These are phyloP conservation scores for Solanum piurae DNA, from an alignment of 257 asterid genomes.

Conservation along the genomic window DNA sequence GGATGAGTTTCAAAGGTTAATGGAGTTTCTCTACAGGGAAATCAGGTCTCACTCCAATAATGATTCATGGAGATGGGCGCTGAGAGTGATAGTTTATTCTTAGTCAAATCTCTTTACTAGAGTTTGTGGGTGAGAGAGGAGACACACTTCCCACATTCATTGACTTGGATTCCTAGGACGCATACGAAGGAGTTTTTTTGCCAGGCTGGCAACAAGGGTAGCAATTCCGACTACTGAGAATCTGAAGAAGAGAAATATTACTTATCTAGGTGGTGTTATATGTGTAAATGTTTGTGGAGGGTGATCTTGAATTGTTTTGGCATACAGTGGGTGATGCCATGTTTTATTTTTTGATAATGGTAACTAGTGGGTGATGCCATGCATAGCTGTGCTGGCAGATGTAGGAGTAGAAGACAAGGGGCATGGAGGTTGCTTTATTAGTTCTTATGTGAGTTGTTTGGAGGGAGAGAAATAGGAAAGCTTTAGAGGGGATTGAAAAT, in stretches of 20 bases:
- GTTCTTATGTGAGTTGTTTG: not conserved
- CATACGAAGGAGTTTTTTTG: not conserved
- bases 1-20: not conserved
- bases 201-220: not conserved
- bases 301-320: not conserved
- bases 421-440: not conserved
- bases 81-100: not conserved
- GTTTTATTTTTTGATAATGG: not conserved
- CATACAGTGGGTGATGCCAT: not conserved
- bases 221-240: not conserved
- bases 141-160: not conserved
- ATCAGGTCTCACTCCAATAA: not conserved
- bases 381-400: not conserved
- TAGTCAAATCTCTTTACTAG: not conserved
- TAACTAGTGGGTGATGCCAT: not conserved
- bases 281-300: not conserved
- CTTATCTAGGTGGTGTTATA: not conserved
- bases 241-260: not conserved
- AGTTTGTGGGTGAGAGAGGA: not conserved
- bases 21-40: not conserved
- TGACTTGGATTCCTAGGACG: not conserved
- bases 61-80: not conserved
- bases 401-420: not conserved
- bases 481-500: not conserved
- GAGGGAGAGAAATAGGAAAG: not conserved